phyloP scores from a whole-genome alignment of 306 rosid species.

The Inga leiocalycina region DNA sequence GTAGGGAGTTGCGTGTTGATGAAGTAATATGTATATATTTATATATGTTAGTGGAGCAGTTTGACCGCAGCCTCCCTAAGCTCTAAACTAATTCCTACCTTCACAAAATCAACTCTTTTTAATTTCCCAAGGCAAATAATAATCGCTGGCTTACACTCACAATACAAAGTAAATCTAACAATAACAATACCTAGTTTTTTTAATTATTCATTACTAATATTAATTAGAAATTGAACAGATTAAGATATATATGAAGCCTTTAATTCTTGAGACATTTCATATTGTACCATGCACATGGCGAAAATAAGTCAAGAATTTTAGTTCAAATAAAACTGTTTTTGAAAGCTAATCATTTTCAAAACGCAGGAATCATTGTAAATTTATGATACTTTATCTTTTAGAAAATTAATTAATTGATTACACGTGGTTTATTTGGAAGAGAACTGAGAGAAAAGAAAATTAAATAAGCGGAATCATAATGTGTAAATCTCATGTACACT shows the following conservation, averaged over 20 bases:
- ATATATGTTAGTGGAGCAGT: background rate
- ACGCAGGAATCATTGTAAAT: too few species aligned
- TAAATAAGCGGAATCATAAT: too few species aligned
- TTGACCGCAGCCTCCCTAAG: background rate
- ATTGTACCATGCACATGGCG: background rate
- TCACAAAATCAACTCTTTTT: background rate
- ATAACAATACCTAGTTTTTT: background rate
- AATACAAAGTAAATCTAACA: background rate
- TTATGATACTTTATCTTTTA: too few species aligned
- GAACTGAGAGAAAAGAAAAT: too few species aligned
- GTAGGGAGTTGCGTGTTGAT: slow-evolving; percentile 16
- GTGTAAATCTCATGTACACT: too few species aligned
- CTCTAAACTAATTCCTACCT: too few species aligned
- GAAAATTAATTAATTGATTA: too few species aligned
- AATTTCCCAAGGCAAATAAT: background rate
- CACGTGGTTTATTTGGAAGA: too few species aligned
- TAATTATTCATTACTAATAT: background rate
- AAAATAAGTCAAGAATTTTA: background rate
- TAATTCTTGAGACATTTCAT: background rate
- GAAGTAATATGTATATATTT: too few species aligned
- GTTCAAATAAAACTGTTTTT: too few species aligned
- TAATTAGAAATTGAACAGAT: background rate
- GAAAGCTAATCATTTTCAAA: too few species aligned
- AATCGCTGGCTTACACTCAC: background rate
- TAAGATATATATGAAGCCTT: background rate